phyloP scores from a whole-genome alignment of 2,329 filamentous ascomycete genomes.

The Botrytis cinerea region DNA sequence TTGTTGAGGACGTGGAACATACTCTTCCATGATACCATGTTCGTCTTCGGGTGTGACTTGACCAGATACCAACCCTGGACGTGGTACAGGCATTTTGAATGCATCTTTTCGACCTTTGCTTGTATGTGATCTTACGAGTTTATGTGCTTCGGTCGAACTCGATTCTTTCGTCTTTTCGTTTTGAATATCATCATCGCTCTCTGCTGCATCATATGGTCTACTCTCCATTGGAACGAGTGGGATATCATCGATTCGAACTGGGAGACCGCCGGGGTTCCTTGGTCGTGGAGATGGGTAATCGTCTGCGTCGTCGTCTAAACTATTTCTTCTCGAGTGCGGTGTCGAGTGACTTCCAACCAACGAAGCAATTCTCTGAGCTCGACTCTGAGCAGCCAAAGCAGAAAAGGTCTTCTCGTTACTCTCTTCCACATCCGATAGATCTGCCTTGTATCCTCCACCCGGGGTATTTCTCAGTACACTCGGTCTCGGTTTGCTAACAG shows the following conservation, averaged over 20 bases:
- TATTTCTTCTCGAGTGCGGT: constrained; percentile 39
- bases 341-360: constrained; percentile 40
- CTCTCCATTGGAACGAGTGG: constrained; percentile 39
- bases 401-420: constrained; percentile 39
- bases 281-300: constrained; percentile 25
- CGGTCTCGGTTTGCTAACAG: constrained; percentile 33
- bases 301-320: constrained; percentile 37
- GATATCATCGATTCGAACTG: constrained; percentile 41
- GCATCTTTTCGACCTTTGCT: constrained; percentile 33
- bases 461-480: constrained; percentile 36
- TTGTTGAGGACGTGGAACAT: constrained; percentile 65
- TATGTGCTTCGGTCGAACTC: constrained; percentile 47
- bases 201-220: constrained; percentile 32
- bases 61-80: constrained; percentile 45
- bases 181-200: constrained; percentile 35
- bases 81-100: constrained; percentile 27
- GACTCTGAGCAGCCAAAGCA: constrained; percentile 39
- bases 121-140: constrained; percentile 47
- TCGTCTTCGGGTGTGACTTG: constrained; percentile 49
- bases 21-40: constrained; percentile 54
- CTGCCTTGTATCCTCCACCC: constrained; percentile 9
- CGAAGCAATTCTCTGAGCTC: constrained; percentile 39
- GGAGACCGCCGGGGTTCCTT: constrained; percentile 26
- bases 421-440: constrained; percentile 30
- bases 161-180: constrained; percentile 30